A percentile compares a stretch with the other conserved stretches of the same genome.
Evolutionary conservation across 192 early-diverging fungal genomes (phyloP).

Genomic region (Backusella liffmaniae): DNA sequence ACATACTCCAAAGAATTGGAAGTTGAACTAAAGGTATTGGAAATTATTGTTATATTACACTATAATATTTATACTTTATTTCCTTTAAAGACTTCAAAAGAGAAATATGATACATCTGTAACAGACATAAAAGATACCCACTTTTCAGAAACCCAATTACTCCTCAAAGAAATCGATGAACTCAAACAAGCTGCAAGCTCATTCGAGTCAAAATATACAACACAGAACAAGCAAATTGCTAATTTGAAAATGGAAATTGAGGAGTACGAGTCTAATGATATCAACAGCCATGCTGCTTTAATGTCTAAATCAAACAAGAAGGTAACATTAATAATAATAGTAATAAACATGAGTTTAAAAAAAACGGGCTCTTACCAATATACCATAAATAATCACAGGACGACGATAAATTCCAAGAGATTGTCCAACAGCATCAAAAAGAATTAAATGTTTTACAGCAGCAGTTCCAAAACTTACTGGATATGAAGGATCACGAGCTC

Average conservation of each 20-base stretch:
- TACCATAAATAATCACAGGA: background rate
- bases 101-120: background rate
- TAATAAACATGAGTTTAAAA: background rate
- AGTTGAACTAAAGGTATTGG: background rate
- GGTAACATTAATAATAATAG: background rate
- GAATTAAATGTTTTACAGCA: constrained; percentile 21
- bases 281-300: background rate
- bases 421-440: constrained; percentile 24
- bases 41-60: background rate
- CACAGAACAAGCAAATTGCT: background rate
- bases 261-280: background rate
- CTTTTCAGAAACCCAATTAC: background rate
- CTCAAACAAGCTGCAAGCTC: background rate
- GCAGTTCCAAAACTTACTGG: constrained; percentile 25
- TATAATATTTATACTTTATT: background rate
- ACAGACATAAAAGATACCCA: background rate
- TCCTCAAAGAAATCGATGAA: background rate
- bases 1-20: background rate
- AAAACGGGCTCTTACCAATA: background rate
- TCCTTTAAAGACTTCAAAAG: background rate
- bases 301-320: background rate
- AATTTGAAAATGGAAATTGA: constrained; percentile 2
- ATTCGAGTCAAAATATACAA: background rate
- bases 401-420: background rate
- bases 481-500: constrained; percentile 28